These are phyloP conservation scores for Diphasiastrum complanatum DNA, from an alignment of 83 land plant genomes.

Conservation along the genomic window DNA sequence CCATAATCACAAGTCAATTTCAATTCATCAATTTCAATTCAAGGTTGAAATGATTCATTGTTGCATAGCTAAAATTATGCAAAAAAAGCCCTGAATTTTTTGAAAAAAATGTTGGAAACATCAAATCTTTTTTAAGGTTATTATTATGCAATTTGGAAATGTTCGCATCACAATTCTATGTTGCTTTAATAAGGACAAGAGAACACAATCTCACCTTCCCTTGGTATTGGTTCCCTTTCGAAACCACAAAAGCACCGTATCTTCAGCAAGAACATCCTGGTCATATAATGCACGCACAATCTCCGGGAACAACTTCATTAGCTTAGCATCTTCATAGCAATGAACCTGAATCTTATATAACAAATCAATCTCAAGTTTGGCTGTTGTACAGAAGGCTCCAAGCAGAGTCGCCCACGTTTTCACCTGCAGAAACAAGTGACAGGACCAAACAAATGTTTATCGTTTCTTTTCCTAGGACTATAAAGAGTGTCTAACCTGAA, in stretches of 20 bases:
- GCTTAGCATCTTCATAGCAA: conserved; percentile 94
- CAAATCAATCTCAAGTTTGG: conserved; percentile 78
- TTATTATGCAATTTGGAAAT: no score
- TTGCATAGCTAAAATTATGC: no score
- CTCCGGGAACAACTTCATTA: conserved; percentile 95
- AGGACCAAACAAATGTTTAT: background rate
- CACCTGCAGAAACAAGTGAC: conserved; percentile 42
- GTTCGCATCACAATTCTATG: no score
- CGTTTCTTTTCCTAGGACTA: no score
- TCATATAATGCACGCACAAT: conserved; percentile 88
- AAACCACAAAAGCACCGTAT: conserved; percentile 83
- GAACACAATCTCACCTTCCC: conserved; percentile 93
- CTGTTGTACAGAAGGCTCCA: conserved; percentile 73
- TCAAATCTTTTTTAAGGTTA: no score
- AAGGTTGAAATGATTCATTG: no score
- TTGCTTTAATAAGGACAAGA: no score
- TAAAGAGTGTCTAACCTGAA: no score
- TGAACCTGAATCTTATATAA: conserved; percentile 91
- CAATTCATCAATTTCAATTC: no score
- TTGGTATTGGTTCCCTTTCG: conserved; percentile 87
- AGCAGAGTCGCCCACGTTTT: conserved; percentile 82
- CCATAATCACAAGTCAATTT: no score
- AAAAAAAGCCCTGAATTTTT: background rate
- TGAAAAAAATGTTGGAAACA: no score
- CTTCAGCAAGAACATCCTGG: conserved; percentile 93